Percentiles rank a stretch among this genome's conserved stretches.
phyloP scores from a whole-genome alignment of 257 asterid genomes.

The Handroanthus guayacan region DNA sequence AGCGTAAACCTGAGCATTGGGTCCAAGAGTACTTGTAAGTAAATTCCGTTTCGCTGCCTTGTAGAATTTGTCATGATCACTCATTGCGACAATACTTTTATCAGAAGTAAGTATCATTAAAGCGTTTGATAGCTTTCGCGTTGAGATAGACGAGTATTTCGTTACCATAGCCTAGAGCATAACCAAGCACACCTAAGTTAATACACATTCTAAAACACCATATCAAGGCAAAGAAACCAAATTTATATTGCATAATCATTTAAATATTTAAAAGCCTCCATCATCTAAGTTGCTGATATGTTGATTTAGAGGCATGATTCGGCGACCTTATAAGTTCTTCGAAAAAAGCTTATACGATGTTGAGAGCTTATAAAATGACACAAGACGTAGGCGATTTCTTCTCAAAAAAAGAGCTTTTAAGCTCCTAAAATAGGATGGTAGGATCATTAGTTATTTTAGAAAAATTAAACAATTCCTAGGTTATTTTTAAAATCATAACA shows the following conservation, averaged over 20 bases:
- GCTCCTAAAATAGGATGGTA: no score
- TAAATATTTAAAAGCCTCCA: not conserved
- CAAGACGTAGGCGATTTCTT: no score
- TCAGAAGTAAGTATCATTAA: constrained; percentile 66
- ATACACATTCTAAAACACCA: not conserved
- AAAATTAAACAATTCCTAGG: no score
- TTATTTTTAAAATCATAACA: no score
- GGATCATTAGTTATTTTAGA: no score
- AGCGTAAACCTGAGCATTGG: constrained; percentile 75
- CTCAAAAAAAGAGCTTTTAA: no score
- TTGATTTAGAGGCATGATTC: not conserved
- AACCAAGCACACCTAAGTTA: constrained; percentile 1
- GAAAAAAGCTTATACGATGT: no score
- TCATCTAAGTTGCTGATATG: not conserved
- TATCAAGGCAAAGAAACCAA: not conserved
- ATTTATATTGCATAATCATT: not conserved
- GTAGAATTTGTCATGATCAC: constrained; percentile 81
- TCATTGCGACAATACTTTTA: constrained; percentile 74
- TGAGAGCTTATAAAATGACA: no score
- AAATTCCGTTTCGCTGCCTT: constrained; percentile 56
- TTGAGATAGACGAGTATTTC: constrained; percentile 74
- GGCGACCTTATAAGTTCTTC: no score
- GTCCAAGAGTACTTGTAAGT: constrained; percentile 70
- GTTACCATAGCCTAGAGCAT: constrained; percentile 82
- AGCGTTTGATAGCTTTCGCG: constrained; percentile 90